phyloP scores from a whole-genome alignment of 2,329 filamentous ascomycete species.

The Leptographium radiaticola region DNA sequence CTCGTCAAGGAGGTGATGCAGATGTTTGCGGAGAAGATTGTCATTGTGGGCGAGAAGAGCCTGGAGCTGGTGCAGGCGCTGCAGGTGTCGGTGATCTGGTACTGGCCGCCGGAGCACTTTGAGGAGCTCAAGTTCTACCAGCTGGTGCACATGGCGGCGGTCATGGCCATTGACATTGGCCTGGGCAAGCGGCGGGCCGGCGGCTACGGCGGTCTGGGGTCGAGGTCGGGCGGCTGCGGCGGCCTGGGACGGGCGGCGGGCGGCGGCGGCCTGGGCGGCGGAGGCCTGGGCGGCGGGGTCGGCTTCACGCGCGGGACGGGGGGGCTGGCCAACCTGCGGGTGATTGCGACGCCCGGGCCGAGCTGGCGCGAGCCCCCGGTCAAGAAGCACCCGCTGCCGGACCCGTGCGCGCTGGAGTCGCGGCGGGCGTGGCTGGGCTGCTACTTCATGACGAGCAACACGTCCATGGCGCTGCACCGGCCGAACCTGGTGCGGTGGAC shows the following conservation, averaged over 20 bases:
- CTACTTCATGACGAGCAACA: conserved; percentile 46
- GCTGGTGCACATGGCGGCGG: conserved; percentile 65
- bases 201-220: not conserved
- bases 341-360: not conserved
- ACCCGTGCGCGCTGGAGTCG: conserved; percentile 40
- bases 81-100: conserved; percentile 68
- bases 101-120: conserved; percentile 68
- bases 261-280: no score
- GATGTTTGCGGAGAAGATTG: conserved; percentile 58
- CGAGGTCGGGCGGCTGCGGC: not conserved
- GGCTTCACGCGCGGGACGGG: no score
- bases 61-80: conserved; percentile 73
- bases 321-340: no score
- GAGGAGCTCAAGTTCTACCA: conserved; percentile 88
- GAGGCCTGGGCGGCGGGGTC: not conserved
- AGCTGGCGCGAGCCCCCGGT: conserved; percentile 29
- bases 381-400: conserved; percentile 29
- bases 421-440: conserved; percentile 46
- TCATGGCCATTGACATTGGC: conserved; percentile 76
- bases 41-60: conserved; percentile 66
- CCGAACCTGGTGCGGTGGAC: conserved; percentile 48
- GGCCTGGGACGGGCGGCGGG: no score
- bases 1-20: conserved; percentile 60
- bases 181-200: conserved; percentile 37
- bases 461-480: conserved; percentile 47